Conservation (phyloP, 306 rosid species). For the Malus sieversii region DNA sequence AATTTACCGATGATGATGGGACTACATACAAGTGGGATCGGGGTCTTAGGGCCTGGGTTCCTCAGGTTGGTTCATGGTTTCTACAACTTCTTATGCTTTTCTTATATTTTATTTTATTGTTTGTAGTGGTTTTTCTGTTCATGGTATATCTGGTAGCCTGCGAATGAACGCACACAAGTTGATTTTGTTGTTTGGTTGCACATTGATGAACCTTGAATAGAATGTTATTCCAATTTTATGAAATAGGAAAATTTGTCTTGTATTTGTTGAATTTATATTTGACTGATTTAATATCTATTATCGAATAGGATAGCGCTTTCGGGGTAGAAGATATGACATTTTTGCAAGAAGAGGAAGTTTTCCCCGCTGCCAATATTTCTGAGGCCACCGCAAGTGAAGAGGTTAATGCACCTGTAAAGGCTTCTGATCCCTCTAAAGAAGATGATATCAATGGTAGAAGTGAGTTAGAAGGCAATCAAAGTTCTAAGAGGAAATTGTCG, state of each 20-base stretch:
- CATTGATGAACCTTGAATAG: neutral
- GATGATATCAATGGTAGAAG: conserved; percentile 30
- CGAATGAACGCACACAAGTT: neutral
- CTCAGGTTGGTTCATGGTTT: conserved; percentile 56
- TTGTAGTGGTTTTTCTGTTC: neutral
- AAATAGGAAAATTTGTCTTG: neutral
- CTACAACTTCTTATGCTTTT: neutral
- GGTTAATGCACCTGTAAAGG: conserved; percentile 31
- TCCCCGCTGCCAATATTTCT: conserved; percentile 35
- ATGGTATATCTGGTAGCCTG: neutral
- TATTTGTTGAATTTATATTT: neutral
- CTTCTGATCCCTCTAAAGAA: conserved; percentile 21
- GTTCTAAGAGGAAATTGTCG: conserved; percentile 60
- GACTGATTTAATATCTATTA: conserved; percentile 17
- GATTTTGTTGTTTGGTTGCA: neutral
- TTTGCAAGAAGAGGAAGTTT: conserved; percentile 75
- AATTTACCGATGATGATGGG: conserved; percentile 93
- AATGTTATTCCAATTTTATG: neutral
- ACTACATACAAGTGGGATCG: conserved; percentile 81
- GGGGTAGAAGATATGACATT: conserved; percentile 81
- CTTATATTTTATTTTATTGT: neutral
- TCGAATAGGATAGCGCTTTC: conserved; percentile 43
- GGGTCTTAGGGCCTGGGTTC: conserved; percentile 77
- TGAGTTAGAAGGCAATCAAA: conserved; percentile 28
- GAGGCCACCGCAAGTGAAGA: conserved; percentile 37